These are phyloP conservation scores for Neodidymelliopsis sp. DNA, from an alignment of 2,329 filamentous ascomycete species.

Conservation along the genomic window DNA sequence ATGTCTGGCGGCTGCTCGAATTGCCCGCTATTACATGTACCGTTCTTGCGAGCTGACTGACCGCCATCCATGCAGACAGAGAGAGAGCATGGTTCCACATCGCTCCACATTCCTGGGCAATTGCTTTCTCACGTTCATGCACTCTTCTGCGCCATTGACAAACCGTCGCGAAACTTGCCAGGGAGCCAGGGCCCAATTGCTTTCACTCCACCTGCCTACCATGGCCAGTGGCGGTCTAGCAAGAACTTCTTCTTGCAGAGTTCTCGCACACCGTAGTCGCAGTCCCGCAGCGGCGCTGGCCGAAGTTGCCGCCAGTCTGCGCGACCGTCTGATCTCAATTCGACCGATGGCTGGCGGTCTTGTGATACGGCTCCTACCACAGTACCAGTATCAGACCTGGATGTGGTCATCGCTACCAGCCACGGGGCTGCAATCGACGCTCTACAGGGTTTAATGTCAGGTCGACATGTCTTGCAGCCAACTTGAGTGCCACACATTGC, in stretches of 20 bases:
- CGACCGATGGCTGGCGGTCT: constrained; percentile 33
- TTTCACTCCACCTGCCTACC: constrained; percentile 26
- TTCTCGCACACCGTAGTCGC: constrained; percentile 18
- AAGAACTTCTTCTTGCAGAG: constrained; percentile 24
- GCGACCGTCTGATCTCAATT: constrained; percentile 20
- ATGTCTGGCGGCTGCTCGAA: constrained; percentile 8
- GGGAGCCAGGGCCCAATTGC: constrained; percentile 23
- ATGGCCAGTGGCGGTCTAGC: constrained; percentile 20
- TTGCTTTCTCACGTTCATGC: constrained; percentile 20
- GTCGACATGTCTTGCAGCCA: constrained; percentile 42
- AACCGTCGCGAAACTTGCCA: constrained; percentile 23
- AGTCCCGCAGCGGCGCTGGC: constrained; percentile 23
- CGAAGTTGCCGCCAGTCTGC: constrained; percentile 35
- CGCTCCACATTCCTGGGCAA: constrained; percentile 37
- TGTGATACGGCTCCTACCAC: constrained; percentile 38
- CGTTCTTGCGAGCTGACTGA: constrained; percentile 28
- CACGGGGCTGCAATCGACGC: constrained; percentile 39
- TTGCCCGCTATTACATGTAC: constrained; percentile 18
- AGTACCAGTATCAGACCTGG: constrained; percentile 20
- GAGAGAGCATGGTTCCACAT: constrained; percentile 32
- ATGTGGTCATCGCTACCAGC: constrained; percentile 35
- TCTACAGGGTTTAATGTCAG: constrained; percentile 34
- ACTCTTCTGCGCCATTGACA: constrained; percentile 17
- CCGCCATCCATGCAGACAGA: constrained; percentile 33
- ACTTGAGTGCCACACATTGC: constrained; percentile 28